These are phyloP conservation scores for Exobasidium rhododendri DNA, from an alignment of 1,284 basidiomycete species.

Conservation along the genomic window DNA sequence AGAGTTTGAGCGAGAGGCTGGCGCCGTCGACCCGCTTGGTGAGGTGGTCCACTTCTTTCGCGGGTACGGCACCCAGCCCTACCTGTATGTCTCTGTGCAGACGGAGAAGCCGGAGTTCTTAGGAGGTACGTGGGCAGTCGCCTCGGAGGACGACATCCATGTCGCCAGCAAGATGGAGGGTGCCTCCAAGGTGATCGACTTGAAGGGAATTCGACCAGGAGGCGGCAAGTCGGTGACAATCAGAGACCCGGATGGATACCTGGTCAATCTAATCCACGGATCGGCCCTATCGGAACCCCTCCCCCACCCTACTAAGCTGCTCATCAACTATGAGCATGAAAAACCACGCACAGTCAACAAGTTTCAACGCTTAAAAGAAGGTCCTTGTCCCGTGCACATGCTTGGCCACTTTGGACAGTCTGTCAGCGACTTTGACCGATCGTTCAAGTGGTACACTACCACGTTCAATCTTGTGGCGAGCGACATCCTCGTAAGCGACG, in stretches of 20 bases:
- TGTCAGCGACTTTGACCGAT: background rate
- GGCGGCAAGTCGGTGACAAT: background rate
- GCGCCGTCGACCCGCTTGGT: background rate
- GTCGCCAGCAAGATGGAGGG: background rate
- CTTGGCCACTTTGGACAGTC: background rate
- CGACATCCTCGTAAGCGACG: background rate
- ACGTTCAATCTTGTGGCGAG: background rate
- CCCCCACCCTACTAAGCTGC: background rate
- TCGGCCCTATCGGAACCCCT: background rate
- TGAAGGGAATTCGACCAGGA: background rate
- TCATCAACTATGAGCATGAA: background rate
- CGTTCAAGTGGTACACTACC: background rate
- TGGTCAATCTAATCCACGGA: background rate
- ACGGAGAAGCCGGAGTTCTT: background rate
- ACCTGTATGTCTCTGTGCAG: background rate
- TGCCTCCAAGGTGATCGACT: background rate
- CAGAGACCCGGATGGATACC: background rate
- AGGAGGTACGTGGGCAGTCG: background rate
- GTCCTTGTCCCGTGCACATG: background rate
- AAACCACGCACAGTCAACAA: background rate
- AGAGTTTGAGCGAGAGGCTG: background rate
- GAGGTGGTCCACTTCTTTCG: background rate
- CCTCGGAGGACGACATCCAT: background rate
- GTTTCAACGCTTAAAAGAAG: conserved; percentile 7
- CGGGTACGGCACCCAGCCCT: background rate